Conservation (phyloP, 2,329 filamentous ascomycete genomes). For the Lanzia echinophila region DNA sequence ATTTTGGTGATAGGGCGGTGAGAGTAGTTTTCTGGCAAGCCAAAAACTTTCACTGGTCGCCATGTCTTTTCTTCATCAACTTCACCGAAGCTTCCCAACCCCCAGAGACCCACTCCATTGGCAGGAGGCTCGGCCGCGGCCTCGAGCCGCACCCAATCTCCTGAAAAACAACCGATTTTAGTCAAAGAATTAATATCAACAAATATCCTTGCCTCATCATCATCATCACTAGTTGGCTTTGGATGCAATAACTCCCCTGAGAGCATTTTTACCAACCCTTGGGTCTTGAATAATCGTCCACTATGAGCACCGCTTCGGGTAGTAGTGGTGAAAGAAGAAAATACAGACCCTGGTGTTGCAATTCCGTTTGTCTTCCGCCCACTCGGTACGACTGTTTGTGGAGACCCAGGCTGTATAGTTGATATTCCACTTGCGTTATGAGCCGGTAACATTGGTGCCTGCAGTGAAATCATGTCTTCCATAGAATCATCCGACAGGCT, state of each 20-base stretch:
- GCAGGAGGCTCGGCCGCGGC: constrained; percentile 64
- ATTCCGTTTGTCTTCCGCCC: constrained; percentile 63
- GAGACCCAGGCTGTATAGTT: constrained; percentile 73
- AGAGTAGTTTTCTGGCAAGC: constrained; percentile 70
- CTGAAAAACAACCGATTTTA: constrained; percentile 92
- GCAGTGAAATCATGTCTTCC: constrained; percentile 89
- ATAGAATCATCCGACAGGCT: constrained; percentile 85
- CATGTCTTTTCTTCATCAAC: constrained; percentile 56
- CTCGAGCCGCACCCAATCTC: constrained; percentile 90
- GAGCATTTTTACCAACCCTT: constrained; percentile 66
- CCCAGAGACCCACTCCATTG: constrained; percentile 60
- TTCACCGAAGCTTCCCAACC: constrained; percentile 60
- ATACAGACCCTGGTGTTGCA: constrained; percentile 79
- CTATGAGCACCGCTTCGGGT: constrained; percentile 64
- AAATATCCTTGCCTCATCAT: constrained; percentile 84
- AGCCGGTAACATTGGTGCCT: constrained; percentile 71
- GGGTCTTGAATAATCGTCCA: constrained; percentile 77
- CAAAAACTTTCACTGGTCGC: constrained; percentile 84
- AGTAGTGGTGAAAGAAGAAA: constrained; percentile 83
- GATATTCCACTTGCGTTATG: constrained; percentile 73
- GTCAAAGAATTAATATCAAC: constrained; percentile 82
- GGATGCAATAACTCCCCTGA: constrained; percentile 77
- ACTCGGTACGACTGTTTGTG: constrained; percentile 54
- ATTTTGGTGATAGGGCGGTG: constrained; percentile 55
- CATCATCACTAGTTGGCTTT: constrained; percentile 67